These are phyloP conservation scores for Canavalia ensiformis DNA, from an alignment of 306 rosid species.

Conservation along the genomic window DNA sequence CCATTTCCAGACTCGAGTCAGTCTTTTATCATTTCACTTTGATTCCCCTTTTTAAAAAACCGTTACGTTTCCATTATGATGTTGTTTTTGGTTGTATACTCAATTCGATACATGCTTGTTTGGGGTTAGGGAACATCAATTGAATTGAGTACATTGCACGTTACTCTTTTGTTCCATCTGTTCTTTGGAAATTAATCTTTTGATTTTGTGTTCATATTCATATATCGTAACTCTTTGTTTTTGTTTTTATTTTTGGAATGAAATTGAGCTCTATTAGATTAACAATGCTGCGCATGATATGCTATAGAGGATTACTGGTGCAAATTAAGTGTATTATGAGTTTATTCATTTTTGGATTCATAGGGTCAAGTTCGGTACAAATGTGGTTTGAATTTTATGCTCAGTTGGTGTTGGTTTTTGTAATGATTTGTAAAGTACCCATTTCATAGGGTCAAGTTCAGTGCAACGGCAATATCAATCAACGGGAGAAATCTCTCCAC, in stretches of 20 bases:
- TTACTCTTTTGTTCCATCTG: neutral
- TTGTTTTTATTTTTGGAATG: neutral
- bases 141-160: neutral
- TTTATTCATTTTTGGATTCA: constrained; percentile 5
- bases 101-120: constrained; percentile 11
- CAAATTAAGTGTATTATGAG: neutral
- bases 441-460: constrained; percentile 40
- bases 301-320: neutral
- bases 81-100: neutral
- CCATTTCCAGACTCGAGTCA: constrained; percentile 63
- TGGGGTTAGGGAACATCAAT: constrained; percentile 15
- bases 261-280: constrained; percentile 4
- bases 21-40: neutral
- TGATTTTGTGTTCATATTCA: neutral
- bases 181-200: neutral
- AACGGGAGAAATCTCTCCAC: constrained; percentile 67
- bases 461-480: constrained; percentile 60
- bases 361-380: neutral
- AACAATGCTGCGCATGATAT: constrained; percentile 2
- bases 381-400: constrained; percentile 28
- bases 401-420: constrained; percentile 25
- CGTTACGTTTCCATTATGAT: neutral
- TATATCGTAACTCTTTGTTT: neutral
- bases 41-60: neutral
- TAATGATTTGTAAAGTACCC: constrained; percentile 27